Percentiles rank a stretch among this genome's conserved stretches.
Conservation (phyloP, 2,329 filamentous ascomycete species). For the Scytalidium lignicola region DNA sequence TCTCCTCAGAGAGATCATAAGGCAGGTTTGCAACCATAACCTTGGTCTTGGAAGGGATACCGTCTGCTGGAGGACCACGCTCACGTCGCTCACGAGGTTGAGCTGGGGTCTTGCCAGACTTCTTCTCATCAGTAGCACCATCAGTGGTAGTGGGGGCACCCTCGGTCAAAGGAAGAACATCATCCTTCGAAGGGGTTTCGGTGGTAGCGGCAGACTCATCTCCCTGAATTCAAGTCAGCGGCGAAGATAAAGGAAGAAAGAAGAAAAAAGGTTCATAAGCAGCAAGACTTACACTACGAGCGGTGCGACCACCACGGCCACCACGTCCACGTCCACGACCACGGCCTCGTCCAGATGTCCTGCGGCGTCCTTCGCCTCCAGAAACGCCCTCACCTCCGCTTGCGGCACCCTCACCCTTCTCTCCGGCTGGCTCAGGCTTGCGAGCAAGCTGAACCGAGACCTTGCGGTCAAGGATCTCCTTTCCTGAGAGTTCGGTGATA, state of each 20-base stretch:
- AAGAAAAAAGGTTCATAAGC: too few species aligned
- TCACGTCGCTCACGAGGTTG: constrained; percentile 60
- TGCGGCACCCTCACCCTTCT: constrained; percentile 65
- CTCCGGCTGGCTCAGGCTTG: constrained; percentile 83
- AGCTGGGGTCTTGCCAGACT: constrained; percentile 39
- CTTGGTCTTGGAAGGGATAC: constrained; percentile 98
- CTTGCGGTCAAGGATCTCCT: constrained; percentile 98
- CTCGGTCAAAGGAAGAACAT: constrained; percentile 41
- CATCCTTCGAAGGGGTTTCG: constrained; percentile 33
- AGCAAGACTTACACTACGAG: constrained; percentile 64
- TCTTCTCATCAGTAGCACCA: constrained; percentile 48
- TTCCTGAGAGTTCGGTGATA: constrained; percentile 90
- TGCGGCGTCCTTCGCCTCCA: constrained; percentile 62
- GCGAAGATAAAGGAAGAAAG: too few species aligned
- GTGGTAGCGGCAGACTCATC: constrained; percentile 29
- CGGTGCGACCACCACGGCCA: constrained; percentile 57
- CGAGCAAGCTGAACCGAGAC: constrained; percentile 97
- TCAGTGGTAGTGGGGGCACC: constrained; percentile 59
- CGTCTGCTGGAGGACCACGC: constrained; percentile 94
- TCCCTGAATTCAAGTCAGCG: constrained; percentile 21
- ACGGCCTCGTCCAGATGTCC: constrained; percentile 59
- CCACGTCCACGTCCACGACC: constrained; percentile 64
- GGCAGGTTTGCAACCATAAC: constrained; percentile 99
- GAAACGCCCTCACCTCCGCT: constrained; percentile 66
- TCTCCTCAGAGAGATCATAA: constrained; percentile 96